Base-by-base conservation (phyloP, 352 stramenopile species). In the Phytophthora capsici region DNA sequence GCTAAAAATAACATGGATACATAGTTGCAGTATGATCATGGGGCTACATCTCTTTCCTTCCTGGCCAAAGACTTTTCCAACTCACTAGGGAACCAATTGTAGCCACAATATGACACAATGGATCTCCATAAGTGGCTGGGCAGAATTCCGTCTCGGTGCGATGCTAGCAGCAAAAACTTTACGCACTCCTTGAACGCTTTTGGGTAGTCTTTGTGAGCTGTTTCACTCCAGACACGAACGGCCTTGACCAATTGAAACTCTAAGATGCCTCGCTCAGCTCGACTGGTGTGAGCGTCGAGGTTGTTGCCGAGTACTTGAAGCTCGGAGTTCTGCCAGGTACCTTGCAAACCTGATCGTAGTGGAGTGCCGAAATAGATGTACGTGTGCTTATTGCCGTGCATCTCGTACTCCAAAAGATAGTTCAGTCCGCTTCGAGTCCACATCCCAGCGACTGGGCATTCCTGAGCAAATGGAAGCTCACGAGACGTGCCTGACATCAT, bases 351-450 rank as follows among this genome's bases (percentile, higher is more conserved):
- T n/a, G 74, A 78, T 0, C 51, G 45, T 51, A 66, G 73, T 16
- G 80, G 69, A 6, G 66, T 80, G 20, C 72, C 69, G 20, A 75
- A 77, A 53, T 89, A 88, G 43, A 81, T 58, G 40, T 89, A 91
- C 20, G 69, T 78, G 48, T 80, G 81, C 16, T 80, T 70, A 32
- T 77, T 82, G 40, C 73, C 65, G 26, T 75, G 57, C 71, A 84
- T 80, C 22, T 69, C 44, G 64, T 89, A 91, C 62, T 79, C 57
- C 45, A 91, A 51, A 54, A 80, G 58, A 38, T 85, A 91, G 43
- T 62, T 71, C 14, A 89, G 14, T 9, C 76, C 51, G 32, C 66
- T 51, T 34, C 64, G 70, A 10, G 58, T 75, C 82, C 82, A 91
- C 49, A 71, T 70, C 7, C 82, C 82, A 10, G 62, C 47, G 8